Base-by-base conservation (phyloP, 1,284 basidiomycete genomes). In the Rhodotorula sp. region DNA sequence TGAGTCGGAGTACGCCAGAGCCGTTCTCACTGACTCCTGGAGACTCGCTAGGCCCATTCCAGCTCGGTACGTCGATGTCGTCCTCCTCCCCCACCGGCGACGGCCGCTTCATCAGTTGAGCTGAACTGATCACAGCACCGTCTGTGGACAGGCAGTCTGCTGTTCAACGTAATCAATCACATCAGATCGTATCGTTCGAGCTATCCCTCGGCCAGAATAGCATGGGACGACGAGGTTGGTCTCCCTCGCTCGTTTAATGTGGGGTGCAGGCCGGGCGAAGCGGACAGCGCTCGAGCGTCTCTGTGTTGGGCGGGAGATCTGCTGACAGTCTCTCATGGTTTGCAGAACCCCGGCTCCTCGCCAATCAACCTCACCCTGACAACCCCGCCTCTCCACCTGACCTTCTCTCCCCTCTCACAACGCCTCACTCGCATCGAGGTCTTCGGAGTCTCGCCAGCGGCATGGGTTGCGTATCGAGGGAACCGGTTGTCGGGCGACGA, bases 121-220 rank as follows among this genome's bases (percentile, higher is more conserved):
- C 48, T 59, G 15, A 32, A 34, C 2, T 27, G 48, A 49, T 52
- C 29, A 9, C 55, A 3, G 19, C 44, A 19, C 36, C 0, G 1
- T 11, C 22, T 44, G 39, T 44, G 39, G 39, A 24, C 64, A 74
- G 73, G 73, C 17, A 52, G 44, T 9, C 64, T 66, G 34, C 56
- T 74, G 13, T 74, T 74, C 68, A 65, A 63, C 64, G 57, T 68
- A 7, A 51, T 74, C 46, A 74, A 74, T 57, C 61, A 66, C 29
- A 30, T 74, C 20, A 20, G 71, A 13, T 63, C 49, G 29, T 58
- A 62, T 44, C 55, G 66, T 4, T n/a, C 49, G 5, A 32, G 44
- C 9, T 74, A 74, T 47, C 66, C 70, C 20, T 20, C 48, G 8
- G 63, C 52, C 9, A 57, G 66, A 20, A 9, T 72, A 44, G 64